These are phyloP conservation scores for Fomitopsis pulvina DNA, from an alignment of 768 basidiomycete genomes.

Conservation along the genomic window DNA sequence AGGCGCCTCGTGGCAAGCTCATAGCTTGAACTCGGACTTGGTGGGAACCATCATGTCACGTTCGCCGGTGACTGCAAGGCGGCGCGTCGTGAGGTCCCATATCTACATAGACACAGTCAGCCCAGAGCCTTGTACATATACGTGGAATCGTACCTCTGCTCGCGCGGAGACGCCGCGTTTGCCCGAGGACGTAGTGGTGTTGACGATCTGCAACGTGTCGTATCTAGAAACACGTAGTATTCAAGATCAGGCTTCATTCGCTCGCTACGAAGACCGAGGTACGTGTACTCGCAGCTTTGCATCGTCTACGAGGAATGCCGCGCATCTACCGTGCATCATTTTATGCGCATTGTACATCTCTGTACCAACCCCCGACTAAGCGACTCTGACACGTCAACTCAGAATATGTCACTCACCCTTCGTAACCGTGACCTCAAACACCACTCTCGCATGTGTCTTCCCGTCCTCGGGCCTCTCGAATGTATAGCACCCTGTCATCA, in stretches of 20 bases:
- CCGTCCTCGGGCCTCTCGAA: slow-evolving; percentile 10
- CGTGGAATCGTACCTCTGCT: slow-evolving; percentile 9
- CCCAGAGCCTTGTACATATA: neutral
- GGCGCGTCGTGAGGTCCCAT: slow-evolving; percentile 13
- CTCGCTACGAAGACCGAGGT: neutral
- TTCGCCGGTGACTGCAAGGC: slow-evolving; percentile 10
- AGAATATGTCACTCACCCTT: slow-evolving; percentile 3
- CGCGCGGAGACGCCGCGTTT: slow-evolving; percentile 9
- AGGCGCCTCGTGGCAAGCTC: no score
- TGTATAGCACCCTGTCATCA: slow-evolving; percentile 6
- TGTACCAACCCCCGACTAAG: neutral
- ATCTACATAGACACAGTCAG: slow-evolving; percentile 6
- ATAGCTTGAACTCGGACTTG: neutral
- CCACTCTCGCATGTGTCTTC: slow-evolving; percentile 10
- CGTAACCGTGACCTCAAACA: slow-evolving; percentile 8
- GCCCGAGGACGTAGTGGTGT: slow-evolving; percentile 11
- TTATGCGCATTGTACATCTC: slow-evolving; percentile 12
- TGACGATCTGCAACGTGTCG: slow-evolving; percentile 10
- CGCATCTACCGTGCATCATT: slow-evolving; percentile 14
- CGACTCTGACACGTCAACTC: neutral
- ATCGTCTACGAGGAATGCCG: slow-evolving; percentile 13
- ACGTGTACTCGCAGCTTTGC: neutral
- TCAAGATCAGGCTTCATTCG: neutral
- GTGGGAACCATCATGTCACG: slow-evolving; percentile 13
- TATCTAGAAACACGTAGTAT: slow-evolving; percentile 4